These are phyloP conservation scores for Spathaspora boniae DNA, from an alignment of 805 yeast genomes.

Conservation along the genomic window DNA sequence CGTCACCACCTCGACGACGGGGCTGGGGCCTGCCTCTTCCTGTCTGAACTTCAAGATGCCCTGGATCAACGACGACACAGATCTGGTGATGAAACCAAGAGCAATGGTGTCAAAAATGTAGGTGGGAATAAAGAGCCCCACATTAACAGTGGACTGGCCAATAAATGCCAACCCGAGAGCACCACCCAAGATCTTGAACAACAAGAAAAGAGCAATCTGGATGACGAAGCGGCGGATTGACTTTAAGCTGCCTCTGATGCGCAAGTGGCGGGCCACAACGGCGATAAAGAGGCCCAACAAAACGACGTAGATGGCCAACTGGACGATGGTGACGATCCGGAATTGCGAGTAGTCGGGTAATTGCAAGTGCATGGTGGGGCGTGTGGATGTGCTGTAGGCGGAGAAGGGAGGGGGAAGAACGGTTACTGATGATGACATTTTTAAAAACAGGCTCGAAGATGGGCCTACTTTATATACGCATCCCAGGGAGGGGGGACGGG, in stretches of 20 bases:
- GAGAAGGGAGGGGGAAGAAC: too few relatives aligned
- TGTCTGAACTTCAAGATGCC: too few relatives aligned
- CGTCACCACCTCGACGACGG: background rate
- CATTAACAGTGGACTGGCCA: slow-evolving; percentile 5
- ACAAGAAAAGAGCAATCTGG: slow-evolving; percentile 6
- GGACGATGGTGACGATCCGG: slow-evolving; percentile 8
- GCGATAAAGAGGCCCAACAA: slow-evolving; percentile 3
- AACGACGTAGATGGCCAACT: slow-evolving; percentile 5
- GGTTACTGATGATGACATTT: too few relatives aligned
- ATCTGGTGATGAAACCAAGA: slow-evolving; percentile 12
- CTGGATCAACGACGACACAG: slow-evolving; percentile 10
- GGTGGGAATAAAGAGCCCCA: slow-evolving; percentile 11
- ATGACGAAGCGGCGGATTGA: slow-evolving; percentile 7
- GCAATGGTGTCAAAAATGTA: slow-evolving; percentile 15
- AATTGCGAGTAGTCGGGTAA: slow-evolving; percentile 8
- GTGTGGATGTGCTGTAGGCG: too few relatives aligned
- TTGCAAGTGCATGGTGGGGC: too few relatives aligned
- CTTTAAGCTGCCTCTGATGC: background rate
- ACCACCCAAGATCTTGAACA: slow-evolving; percentile 13
- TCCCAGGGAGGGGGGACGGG: too few relatives aligned
- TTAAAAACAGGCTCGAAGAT: too few relatives aligned
- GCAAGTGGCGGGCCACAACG: slow-evolving; percentile 1
- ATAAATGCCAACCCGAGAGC: slow-evolving; percentile 11
- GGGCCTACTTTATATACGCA: too few relatives aligned
- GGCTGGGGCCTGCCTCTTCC: slow-evolving; percentile 4